These are phyloP conservation scores for Neurospora sp. DNA, from an alignment of 495 filamentous ascomycete species.

Conservation along the genomic window DNA sequence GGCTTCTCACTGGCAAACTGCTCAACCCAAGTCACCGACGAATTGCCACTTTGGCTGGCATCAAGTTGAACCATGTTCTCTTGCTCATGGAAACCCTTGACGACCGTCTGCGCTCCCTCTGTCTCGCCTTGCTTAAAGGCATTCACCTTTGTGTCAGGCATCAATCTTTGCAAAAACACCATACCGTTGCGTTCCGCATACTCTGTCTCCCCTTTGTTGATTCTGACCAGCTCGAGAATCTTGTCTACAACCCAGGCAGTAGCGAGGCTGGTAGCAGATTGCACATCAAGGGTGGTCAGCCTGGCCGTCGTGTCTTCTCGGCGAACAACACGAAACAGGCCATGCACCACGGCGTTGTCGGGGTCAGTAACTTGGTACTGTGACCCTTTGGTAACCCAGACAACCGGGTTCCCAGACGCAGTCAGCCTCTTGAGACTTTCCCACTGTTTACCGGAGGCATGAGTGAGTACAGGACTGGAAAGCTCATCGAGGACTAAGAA, in stretches of 20 bases:
- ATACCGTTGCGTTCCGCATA: constrained; percentile 23
- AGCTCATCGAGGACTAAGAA: constrained; percentile 20
- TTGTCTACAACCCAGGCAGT: constrained; percentile 12
- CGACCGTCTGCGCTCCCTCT: background rate
- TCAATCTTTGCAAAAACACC: constrained; percentile 18
- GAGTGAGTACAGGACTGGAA: constrained; percentile 6
- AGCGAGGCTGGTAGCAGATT: constrained; percentile 5
- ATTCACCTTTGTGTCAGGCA: constrained; percentile 14
- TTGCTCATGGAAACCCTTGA: background rate
- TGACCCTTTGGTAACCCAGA: constrained; percentile 29
- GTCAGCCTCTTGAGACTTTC: constrained; percentile 13
- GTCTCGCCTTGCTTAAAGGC: constrained; percentile 3
- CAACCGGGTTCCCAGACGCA: constrained; percentile 2
- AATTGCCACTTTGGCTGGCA: constrained; percentile 13
- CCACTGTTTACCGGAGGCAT: constrained; percentile 12
- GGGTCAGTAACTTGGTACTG: constrained; percentile 22
- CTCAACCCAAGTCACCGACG: constrained; percentile 5
- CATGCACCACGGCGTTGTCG: constrained; percentile 17
- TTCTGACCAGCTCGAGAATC: background rate
- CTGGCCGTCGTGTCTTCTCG: constrained; percentile 16
- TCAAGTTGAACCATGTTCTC: constrained; percentile 3
- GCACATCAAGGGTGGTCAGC: constrained; percentile 27
- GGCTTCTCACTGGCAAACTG: background rate
- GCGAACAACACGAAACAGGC: constrained; percentile 21
- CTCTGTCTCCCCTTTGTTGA: constrained; percentile 16